phyloP scores from a whole-genome alignment of 2,329 filamentous ascomycete genomes.

The Aspergillus brunneoviolaceus region DNA sequence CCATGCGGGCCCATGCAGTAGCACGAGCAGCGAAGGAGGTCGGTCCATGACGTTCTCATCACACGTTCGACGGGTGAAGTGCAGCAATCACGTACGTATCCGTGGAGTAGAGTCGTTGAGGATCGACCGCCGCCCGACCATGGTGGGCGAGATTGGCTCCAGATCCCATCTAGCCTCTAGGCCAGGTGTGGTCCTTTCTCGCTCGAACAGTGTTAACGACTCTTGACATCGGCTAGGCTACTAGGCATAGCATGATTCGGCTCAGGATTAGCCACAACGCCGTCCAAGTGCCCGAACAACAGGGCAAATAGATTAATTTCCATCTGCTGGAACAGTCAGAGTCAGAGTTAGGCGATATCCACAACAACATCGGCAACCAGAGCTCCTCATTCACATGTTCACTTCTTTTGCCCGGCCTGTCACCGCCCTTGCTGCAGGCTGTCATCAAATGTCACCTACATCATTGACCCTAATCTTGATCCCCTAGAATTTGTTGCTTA shows the following conservation, averaged over 20 bases:
- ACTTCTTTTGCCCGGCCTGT: not conserved
- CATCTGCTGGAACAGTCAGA: not conserved
- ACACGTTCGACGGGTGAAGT: not conserved
- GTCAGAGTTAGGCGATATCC: not conserved
- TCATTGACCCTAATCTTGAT: too few relatives aligned
- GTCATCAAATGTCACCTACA: too few relatives aligned
- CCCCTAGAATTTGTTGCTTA: not conserved
- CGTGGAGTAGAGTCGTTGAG: not conserved
- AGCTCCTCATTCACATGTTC: not conserved
- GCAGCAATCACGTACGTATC: not conserved
- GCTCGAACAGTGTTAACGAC: too few relatives aligned
- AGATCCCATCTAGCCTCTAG: not conserved
- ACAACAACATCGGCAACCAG: not conserved
- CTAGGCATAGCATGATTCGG: slow-evolving; percentile 7
- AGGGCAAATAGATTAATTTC: not conserved
- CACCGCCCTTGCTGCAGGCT: too few relatives aligned
- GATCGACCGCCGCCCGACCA: not conserved
- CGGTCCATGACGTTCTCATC: not conserved
- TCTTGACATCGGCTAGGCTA: not conserved
- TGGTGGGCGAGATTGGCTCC: not conserved
- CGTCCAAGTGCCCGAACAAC: not conserved
- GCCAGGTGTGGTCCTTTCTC: too few relatives aligned
- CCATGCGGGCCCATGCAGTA: not conserved
- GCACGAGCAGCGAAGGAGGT: not conserved
- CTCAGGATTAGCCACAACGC: not conserved